phyloP scores from a whole-genome alignment of 495 filamentous ascomycete species.

The Xylaria sp. region DNA sequence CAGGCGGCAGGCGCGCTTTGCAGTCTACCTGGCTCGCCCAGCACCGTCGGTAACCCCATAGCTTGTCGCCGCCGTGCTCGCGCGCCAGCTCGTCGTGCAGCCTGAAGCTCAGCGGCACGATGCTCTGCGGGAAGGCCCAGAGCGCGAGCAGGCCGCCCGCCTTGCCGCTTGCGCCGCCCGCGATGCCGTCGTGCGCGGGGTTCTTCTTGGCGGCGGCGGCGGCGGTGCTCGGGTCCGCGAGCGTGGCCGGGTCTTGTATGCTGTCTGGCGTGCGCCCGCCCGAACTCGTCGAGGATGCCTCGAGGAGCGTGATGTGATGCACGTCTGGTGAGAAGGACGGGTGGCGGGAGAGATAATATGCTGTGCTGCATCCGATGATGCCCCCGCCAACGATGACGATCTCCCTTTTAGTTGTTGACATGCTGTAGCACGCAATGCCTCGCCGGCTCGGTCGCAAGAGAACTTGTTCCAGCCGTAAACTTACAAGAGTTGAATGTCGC shows the following conservation, averaged over 20 bases:
- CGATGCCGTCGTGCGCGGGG: slow-evolving; percentile 62
- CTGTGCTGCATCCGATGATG: slow-evolving; percentile 85
- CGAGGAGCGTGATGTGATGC: slow-evolving; percentile 79
- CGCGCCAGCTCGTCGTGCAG: slow-evolving; percentile 78
- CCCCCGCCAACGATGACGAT: slow-evolving; percentile 69
- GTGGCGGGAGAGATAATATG: slow-evolving; percentile 85
- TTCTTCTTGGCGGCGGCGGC: slow-evolving; percentile 40
- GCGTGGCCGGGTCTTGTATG: slow-evolving; percentile 40
- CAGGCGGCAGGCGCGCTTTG: slow-evolving; percentile 47
- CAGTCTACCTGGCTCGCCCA: slow-evolving; percentile 70
- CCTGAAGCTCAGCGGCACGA: slow-evolving; percentile 78
- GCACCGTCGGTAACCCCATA: slow-evolving; percentile 82
- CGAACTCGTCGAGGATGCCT: slow-evolving; percentile 65
- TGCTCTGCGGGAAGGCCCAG: slow-evolving; percentile 82
- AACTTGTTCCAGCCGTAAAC: background rate
- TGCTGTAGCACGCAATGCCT: slow-evolving; percentile 23
- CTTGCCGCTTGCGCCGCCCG: slow-evolving; percentile 88
- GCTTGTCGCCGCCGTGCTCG: slow-evolving; percentile 74
- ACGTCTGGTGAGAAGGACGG: slow-evolving; percentile 71
- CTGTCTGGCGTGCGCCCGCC: slow-evolving; percentile 45
- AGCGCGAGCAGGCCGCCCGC: slow-evolving; percentile 82
- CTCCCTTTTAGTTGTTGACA: slow-evolving; percentile 37
- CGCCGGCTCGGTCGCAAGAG: background rate
- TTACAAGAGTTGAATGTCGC: background rate
- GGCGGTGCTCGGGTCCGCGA: slow-evolving; percentile 37